Evolutionary conservation across 257 asterid species (phyloP).

Genomic region (Solanum pennellii): DNA sequence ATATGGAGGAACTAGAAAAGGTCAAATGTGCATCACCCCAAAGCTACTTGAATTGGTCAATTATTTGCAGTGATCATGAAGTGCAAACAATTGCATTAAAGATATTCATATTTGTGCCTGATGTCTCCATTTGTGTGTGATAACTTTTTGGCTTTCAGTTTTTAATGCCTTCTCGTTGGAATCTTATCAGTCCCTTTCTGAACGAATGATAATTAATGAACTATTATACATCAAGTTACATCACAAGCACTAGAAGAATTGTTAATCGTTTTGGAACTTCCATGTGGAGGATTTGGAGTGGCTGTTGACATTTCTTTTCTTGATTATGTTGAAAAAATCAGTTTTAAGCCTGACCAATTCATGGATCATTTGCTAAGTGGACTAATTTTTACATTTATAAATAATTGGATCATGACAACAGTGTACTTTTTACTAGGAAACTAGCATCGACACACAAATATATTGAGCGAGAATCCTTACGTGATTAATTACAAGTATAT

Average conservation of each 20-base stretch:
- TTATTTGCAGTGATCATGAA: background rate
- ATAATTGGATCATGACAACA: background rate
- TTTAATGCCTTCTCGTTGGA: background rate
- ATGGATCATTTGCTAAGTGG: background rate
- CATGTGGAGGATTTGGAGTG: background rate
- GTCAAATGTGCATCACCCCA: background rate
- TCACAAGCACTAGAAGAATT: background rate
- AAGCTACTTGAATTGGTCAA: background rate
- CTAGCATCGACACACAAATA: background rate
- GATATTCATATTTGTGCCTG: background rate
- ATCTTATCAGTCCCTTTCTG: background rate
- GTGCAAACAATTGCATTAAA: background rate
- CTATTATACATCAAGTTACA: background rate
- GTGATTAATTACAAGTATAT: background rate
- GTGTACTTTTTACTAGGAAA: background rate
- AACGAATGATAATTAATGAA: background rate
- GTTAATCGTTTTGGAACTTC: background rate
- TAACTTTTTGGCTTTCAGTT: background rate
- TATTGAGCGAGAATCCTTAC: background rate
- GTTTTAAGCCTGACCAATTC: background rate
- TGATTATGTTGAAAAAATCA: background rate
- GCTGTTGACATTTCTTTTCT: background rate
- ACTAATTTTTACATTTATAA: background rate
- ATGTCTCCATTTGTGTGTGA: background rate
- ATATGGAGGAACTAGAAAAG: background rate